Evolutionary conservation across 2,329 filamentous ascomycete species (phyloP).

Genomic region (Hymenoscyphus infarciens): DNA sequence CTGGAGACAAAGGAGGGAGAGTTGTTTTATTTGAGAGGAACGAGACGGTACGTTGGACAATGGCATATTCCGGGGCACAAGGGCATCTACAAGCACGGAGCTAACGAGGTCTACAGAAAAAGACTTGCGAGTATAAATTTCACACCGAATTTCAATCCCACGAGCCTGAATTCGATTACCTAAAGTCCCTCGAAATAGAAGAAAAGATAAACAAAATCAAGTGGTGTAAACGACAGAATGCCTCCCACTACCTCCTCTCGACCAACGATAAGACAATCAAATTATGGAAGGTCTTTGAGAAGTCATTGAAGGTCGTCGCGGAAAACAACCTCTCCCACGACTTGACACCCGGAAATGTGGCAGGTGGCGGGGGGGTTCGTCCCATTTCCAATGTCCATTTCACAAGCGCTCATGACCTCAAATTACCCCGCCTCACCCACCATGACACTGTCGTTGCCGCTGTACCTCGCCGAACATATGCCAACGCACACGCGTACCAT

Average conservation of each 20-base stretch:
- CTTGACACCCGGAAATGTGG: constrained; percentile 70
- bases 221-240: constrained; percentile 97
- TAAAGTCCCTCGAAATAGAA: constrained; percentile 98
- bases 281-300: constrained; percentile 99
- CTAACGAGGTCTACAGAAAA: constrained; percentile 67
- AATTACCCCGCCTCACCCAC: constrained; percentile 92
- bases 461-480: constrained; percentile 91
- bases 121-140: constrained; percentile 99
- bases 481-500: constrained; percentile 97
- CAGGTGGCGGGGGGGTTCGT: constrained; percentile 71
- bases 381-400: constrained; percentile 70
- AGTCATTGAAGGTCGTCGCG: constrained; percentile 96
- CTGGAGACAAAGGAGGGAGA: constrained; percentile 83
- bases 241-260: constrained; percentile 94
- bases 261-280: constrained; percentile 99
- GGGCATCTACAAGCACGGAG: neutral
- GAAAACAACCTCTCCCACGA: constrained; percentile 98
- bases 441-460: constrained; percentile 98
- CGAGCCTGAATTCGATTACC: constrained; percentile 98
- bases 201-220: constrained; percentile 99
- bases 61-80: neutral
- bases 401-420: constrained; percentile 76
- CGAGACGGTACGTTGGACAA: constrained; percentile 66
- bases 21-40: constrained; percentile 90
- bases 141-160: constrained; percentile 99